Base-by-base conservation (phyloP, 1,284 basidiomycete genomes). In the Omphalotus olearius region DNA sequence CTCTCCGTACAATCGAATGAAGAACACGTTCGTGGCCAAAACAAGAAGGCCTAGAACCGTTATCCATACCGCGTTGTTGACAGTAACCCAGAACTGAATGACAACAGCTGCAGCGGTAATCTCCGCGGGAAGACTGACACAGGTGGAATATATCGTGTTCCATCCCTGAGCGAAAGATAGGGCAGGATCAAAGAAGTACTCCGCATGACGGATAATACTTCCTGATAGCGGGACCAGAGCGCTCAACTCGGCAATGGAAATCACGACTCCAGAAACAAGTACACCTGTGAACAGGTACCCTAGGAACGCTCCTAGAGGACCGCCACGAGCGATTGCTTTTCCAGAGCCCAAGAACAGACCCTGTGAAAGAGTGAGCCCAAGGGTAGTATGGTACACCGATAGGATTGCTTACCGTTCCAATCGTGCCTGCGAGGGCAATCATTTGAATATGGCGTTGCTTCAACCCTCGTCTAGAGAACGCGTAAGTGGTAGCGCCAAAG, bases 21-120 rank as follows among this genome's bases (percentile, higher is more conserved):
- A 33, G n/a, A 38, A 55, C 23, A 63, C 51, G 50, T 60, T 63
- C 51, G 68, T 58, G 50, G 58, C 52, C 45, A 62, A 40, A 50
- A 64, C 59, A 36, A 61, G 58, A 28, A 66, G 42, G 43, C 62
- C 55, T 49, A 66, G 65, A 48, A 70, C 56, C 42, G 59, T 47
- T 44, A 69, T 65, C 55, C 58, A 64, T 6, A 53, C 61, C 17
- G 51, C 56, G 57, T 1, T 59, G n/a, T 25, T 54, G 0, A 66
- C 17, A 18, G 46, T 65, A 26, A 45, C 38, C 51, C 51, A 49
- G 54, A 61, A 68, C 6, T 54, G 51, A 33, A 53, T 52, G 30
- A 57, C 17, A 42, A 53, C 38, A 16, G 44, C 51, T 4, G 42
- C 51, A 16, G 54, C 45, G 13, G 54, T 53, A 25, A 25, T 47